Percentiles rank a stretch among this genome's conserved stretches.
Evolutionary conservation across 345 rosid species (phyloP).

Genomic region (Hevea brasiliensis): DNA sequence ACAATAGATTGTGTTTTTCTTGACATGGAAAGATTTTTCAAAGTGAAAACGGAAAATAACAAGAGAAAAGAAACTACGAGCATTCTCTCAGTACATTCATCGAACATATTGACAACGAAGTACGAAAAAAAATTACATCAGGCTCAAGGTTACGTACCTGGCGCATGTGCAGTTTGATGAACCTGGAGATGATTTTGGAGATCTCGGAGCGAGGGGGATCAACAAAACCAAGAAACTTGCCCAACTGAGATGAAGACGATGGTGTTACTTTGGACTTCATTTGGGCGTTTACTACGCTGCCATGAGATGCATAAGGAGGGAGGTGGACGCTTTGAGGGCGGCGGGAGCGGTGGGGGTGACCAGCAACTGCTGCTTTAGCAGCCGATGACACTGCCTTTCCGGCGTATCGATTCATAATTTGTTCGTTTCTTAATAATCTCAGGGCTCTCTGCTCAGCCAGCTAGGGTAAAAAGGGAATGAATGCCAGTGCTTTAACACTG

Average conservation of each 20-base stretch:
- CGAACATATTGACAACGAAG: slow-evolving; percentile 4
- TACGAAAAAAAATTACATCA: not conserved
- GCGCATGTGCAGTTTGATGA: slow-evolving; percentile 2
- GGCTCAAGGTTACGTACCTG: not conserved
- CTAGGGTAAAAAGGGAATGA: too few species aligned
- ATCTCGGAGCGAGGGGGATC: not conserved
- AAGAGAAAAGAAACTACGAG: not conserved
- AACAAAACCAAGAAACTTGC: slow-evolving; percentile 6
- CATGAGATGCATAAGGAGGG: not conserved
- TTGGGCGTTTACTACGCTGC: not conserved
- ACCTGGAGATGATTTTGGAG: not conserved
- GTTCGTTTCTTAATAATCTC: too few species aligned
- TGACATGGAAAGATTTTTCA: too few species aligned
- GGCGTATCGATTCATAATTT: too few species aligned
- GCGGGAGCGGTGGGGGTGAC: not conserved
- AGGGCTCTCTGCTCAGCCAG: too few species aligned
- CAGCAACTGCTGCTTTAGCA: not conserved
- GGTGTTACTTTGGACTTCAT: slow-evolving; percentile 4
- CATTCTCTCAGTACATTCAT: not conserved
- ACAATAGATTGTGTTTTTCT: too few species aligned
- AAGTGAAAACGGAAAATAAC: too few species aligned
- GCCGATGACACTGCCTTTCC: not conserved
- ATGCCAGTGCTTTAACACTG: not conserved
- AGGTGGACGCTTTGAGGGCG: not conserved
- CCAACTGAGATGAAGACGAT: not conserved